A percentile compares a stretch with the other conserved stretches of the same genome.
phyloP scores from a whole-genome alignment of 306 rosid genomes.

The Arachis hypogaea region DNA sequence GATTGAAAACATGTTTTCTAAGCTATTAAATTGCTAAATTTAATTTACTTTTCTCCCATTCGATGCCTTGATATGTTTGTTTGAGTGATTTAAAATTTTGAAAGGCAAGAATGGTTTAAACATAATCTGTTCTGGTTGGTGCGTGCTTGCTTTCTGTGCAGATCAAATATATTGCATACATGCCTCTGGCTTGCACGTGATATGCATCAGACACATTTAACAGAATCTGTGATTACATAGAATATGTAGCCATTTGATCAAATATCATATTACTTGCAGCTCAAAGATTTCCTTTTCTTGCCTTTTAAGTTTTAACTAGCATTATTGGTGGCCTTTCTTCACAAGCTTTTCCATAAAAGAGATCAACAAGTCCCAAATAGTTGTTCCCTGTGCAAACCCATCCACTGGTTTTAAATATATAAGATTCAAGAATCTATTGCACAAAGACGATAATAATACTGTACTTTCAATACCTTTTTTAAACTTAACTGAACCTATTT shows the following conservation, averaged over 20 bases:
- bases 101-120: neutral
- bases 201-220: neutral
- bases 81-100: too few relatives aligned
- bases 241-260: neutral
- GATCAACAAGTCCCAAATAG: neutral
- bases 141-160: constrained; percentile 15
- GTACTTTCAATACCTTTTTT: neutral
- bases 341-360: neutral
- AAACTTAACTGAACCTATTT: neutral
- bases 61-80: too few relatives aligned
- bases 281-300: constrained; percentile 10
- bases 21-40: too few relatives aligned
- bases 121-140: constrained; percentile 26
- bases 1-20: too few relatives aligned
- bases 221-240: neutral
- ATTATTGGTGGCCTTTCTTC: neutral
- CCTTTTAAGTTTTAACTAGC: constrained; percentile 16
- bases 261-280: neutral
- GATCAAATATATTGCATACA: neutral
- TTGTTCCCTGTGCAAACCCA: constrained; percentile 4
- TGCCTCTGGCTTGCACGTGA: constrained; percentile 33
- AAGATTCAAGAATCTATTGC: neutral
- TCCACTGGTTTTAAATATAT: constrained; percentile 5
- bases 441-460: neutral
- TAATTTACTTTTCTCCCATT: too few relatives aligned